Evolutionary conservation across 2,329 filamentous ascomycete species (phyloP), one percentile per base, ranked within the genome.

Genomic region (Didymella segeticola): DNA sequence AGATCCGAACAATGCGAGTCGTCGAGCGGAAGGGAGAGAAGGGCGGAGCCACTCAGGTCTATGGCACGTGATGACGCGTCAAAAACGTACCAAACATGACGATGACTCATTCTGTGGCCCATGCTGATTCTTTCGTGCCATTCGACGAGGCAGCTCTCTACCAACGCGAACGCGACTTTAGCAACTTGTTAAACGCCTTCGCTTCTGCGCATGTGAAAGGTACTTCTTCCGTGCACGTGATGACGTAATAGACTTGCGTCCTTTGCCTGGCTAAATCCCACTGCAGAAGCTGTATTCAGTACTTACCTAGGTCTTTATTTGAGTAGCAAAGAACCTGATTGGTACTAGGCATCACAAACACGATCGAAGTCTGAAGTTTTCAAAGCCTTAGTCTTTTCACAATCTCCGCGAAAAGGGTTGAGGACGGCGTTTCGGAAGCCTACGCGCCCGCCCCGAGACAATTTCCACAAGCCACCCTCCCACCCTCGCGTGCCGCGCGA

Each of bases 401-500:
- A n/a, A n/a, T n/a, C n/a, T n/a, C n/a, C n/a, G n/a, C n/a, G n/a
- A n/a, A 15, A 22, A 19, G 11, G 27, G 29, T n/a, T 12, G 30
- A 41, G 11, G 34, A 17, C 38, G 30, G 37, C 14, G 8, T 27
- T n/a, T 30, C 49, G 49, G 49, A 41, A 25, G 8, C n/a, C 34
- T 33, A 31, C 42, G 25, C 19, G 19, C 30, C 43, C 37, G 37
- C 23, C 2, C 37, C 27, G 23, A 42, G 15, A 41, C 17, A 19
- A n/a, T 22, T 20, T 22, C 27, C 22, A n/a, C 36, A 25, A 26
- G 43, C 50, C 45, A 27, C 31, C 31, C 20, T 37, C 54, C 52
- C 64, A 39, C 47, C 58, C 60, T 62, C 58, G 58, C 49, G 45
- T 42, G 38, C 47, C 47, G 60, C 57, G 60, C 47, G 45, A 46